Percentiles rank a stretch among this genome's conserved stretches.
Conservation (phyloP, 805 yeast species). For the Nakazawaea anatomiae region DNA sequence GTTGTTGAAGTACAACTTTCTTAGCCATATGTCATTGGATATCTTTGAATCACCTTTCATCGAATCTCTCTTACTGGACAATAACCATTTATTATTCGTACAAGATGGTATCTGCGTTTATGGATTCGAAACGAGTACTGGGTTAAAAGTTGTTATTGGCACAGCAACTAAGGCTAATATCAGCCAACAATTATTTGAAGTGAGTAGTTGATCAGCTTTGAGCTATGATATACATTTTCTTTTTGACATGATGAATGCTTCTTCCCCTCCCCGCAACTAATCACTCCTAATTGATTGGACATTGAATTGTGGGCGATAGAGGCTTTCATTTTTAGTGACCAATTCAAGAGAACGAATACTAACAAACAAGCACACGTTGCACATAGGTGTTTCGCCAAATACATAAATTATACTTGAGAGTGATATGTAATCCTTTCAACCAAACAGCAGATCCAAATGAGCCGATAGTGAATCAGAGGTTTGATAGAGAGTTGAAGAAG, state of each 20-base stretch:
- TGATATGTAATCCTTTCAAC: constrained; percentile 62
- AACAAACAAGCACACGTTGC: too few species aligned
- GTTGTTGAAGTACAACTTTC: constrained; percentile 56
- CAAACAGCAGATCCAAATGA: constrained; percentile 22
- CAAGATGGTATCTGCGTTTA: constrained; percentile 65
- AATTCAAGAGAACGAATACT: too few species aligned
- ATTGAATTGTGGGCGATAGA: too few species aligned
- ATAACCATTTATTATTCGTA: constrained; percentile 47
- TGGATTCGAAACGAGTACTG: constrained; percentile 65
- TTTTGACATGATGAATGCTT: too few species aligned
- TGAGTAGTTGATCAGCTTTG: constrained; percentile 14
- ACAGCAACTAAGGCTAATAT: constrained; percentile 27
- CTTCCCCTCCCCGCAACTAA: too few species aligned
- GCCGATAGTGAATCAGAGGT: constrained; percentile 22
- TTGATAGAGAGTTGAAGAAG: constrained; percentile 21
- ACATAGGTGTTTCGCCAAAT: constrained; percentile 31
- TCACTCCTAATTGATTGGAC: too few species aligned
- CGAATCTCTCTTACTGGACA: constrained; percentile 25
- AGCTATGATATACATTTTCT: too few species aligned
- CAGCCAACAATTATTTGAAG: constrained; percentile 17
- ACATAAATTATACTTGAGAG: constrained; percentile 47
- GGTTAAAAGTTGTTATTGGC: constrained; percentile 61
- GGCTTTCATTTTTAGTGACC: too few species aligned
- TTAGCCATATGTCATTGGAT: constrained; percentile 74
- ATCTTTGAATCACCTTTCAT: constrained; percentile 49